phyloP scores from a whole-genome alignment of 2,329 filamentous ascomycete species.

The Hypoxylon sp. region DNA sequence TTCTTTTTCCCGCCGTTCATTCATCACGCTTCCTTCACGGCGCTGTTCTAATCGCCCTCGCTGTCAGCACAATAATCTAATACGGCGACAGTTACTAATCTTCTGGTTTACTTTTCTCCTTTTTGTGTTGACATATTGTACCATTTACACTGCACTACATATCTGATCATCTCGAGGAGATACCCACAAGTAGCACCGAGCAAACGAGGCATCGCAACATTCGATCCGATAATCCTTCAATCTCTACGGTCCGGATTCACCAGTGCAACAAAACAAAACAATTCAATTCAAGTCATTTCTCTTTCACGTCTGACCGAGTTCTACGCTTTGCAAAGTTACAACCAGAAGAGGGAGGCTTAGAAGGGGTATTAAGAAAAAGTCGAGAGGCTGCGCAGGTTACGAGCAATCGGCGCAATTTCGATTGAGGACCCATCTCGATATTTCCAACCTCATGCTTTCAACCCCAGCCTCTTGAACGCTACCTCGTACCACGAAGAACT shows the following conservation, averaged over 20 bases:
- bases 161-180: slow-evolving; percentile 33
- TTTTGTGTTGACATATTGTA: slow-evolving; percentile 6
- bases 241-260: slow-evolving; percentile 30
- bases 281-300: slow-evolving; percentile 22
- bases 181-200: slow-evolving; percentile 28
- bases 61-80: slow-evolving; percentile 18
- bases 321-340: slow-evolving; percentile 5
- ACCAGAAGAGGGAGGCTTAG: slow-evolving; percentile 33
- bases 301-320: slow-evolving; percentile 10
- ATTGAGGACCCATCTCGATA: slow-evolving; percentile 41
- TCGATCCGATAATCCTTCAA: slow-evolving; percentile 41
- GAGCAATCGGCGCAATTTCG: slow-evolving; percentile 41
- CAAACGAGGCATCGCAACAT: slow-evolving; percentile 44
- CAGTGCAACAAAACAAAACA: slow-evolving; percentile 31
- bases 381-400: slow-evolving; percentile 46
- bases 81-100: slow-evolving; percentile 17
- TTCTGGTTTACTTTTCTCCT: slow-evolving; percentile 16
- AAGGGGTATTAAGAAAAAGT: slow-evolving; percentile 39
- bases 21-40: slow-evolving; percentile 26
- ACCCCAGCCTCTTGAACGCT: slow-evolving; percentile 49
- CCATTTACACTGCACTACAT: slow-evolving; percentile 4
- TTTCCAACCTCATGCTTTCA: slow-evolving; percentile 49
- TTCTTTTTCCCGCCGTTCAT: slow-evolving; percentile 26
- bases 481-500: slow-evolving; percentile 36
- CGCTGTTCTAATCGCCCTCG: slow-evolving; percentile 21